Evolutionary conservation across 257 asterid genomes (phyloP), one percentile per base, ranked within the genome.

Genomic region (Avicennia marina): DNA sequence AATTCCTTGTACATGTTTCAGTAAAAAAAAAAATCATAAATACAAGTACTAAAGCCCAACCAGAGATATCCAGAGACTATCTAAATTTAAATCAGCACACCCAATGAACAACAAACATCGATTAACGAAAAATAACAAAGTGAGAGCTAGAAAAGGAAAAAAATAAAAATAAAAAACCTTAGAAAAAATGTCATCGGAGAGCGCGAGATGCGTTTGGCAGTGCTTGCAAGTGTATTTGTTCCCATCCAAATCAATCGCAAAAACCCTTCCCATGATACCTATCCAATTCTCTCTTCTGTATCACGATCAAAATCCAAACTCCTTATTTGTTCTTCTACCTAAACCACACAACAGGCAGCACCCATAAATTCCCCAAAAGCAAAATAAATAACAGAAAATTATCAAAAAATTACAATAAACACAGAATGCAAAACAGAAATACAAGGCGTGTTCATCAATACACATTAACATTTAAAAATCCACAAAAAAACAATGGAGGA

Each of bases 181-280:
- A 21, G 97, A 86, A 8, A 90, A 29, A 68, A 86, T 15, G 70
- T 81, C 90, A 3, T 73, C 67, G 51, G 33, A 15, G 53, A 80
- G 81, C 27, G 85, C 94, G 20, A 90, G 84, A 66, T 90, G 88
- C 65, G 93, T 60, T 1, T 67, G 55, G 62, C 97, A 90, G 72
- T 76, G 56, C 77, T 80, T 90, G 93, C 97, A 90, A 33, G 68
- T 69, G 63, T 90, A 90, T 54, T 60, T 58, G 26, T 65, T 55
- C 11, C 90, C 95, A 27, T 89, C 93, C 65, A 89, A 72, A 58
- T 62, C 55, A 66, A 82, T 56, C 62, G 74, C 56, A 68, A 78
- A 90, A 13, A 84, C 55, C 66, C 85, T 80, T 19, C 97, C 94
- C 95, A 89, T 89, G 11, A 47, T n/a, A 52, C 58, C 38, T 17